Evolutionary conservation across 441 rosid genomes (phyloP), one percentile per base, ranked within the genome.

Genomic region (Erodium texanum): DNA sequence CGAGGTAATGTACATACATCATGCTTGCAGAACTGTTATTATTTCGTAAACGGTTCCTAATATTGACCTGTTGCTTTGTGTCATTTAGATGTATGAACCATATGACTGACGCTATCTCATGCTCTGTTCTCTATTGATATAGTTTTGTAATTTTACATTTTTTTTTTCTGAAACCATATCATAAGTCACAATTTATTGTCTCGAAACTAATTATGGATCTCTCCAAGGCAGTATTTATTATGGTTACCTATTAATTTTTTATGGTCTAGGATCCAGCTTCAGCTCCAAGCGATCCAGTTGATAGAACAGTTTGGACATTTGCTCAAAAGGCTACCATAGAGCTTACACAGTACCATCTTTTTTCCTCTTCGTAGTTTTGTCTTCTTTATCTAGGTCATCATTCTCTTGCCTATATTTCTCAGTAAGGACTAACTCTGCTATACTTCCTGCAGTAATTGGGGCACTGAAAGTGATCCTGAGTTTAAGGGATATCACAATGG

Each of bases 401-500:
- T 68, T 24, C 45, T 63, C 68, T 11, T 19, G 38, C 63, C 64
- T 0, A 24, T 24, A 24, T 76, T 73, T 20, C 11, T 14, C 15
- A 15, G 16, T 32, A 34, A 36, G 50, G 20, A 70, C 64, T 83
- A 67, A 76, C 62, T 14, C 52, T 67, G 24, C 43, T 72, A 63
- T 75, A 56, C 11, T 73, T 73, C 54, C 68, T 65, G 69, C 90
- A 93, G 98, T 74, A 89, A 89, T 69, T 90, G 96, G 97, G 98
- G 97, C 23, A 93, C 95, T 43, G 98, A 93, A 81, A 89, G 80
- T 65, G 92, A 90, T 82, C 83, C 90, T 7, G 95, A 85, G 32
- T 90, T 93, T 78, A 86, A 85, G 81, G 94, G 92, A 66, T 93
- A 93, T 77, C 97, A 93, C 80, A 87, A 79, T 78, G 97, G 98